These are phyloP conservation scores for rapeseed (Brassica napus) DNA, from an alignment of 345 rosid genomes.

Conservation along the genomic window Da-Ae NC_063436.1:3027501-3028000, in stretches of 20 bases:
- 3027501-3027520: slow-evolving; percentile 1
- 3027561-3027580: background rate
- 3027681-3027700: slow-evolving; percentile 8
- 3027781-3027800: slow-evolving; percentile 29
- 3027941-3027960: slow-evolving; percentile 21
- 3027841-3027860: slow-evolving; percentile 16
- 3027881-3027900: slow-evolving; percentile 48
- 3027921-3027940: slow-evolving; percentile 34
- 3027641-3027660: slow-evolving; percentile 8
- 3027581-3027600: slow-evolving; percentile 23
- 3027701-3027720: background rate
- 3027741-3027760: slow-evolving; percentile 2
- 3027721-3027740: slow-evolving; percentile 1
- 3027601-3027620: background rate
- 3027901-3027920: slow-evolving; percentile 41
- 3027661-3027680: slow-evolving; percentile 12
- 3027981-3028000: slow-evolving; percentile 25
- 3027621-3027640: slow-evolving; percentile 19
- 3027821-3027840: slow-evolving; percentile 17
- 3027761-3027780: slow-evolving; percentile 14
- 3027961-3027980: slow-evolving; percentile 31
- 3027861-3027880: slow-evolving; percentile 37
- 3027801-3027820: slow-evolving; percentile 27
- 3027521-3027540: too few species aligned
- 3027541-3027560: background rate